Conservation (phyloP, 2,329 filamentous ascomycete species). For the Diaporthe helianthi region DNA sequence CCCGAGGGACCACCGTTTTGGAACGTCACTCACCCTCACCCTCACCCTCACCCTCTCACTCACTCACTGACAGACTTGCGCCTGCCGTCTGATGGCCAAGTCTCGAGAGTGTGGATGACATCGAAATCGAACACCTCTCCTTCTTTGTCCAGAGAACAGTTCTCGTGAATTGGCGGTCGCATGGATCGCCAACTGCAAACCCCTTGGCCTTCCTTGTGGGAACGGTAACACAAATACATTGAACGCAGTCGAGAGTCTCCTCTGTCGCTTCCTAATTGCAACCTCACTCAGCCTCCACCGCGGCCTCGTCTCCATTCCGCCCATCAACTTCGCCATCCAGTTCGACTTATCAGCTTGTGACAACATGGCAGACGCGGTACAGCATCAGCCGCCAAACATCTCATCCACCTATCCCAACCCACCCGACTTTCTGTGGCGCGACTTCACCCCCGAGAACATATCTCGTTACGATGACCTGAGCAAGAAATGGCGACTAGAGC, state of each 20-base stretch:
- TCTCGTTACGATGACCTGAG: conserved; percentile 58
- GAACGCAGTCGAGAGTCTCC: not conserved
- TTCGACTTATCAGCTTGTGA: too few species aligned
- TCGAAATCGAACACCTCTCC: not conserved
- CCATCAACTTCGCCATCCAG: not conserved
- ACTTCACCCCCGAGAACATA: conserved; percentile 81
- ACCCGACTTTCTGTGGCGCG: conserved; percentile 81
- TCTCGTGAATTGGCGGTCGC: not conserved
- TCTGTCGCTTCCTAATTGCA: not conserved
- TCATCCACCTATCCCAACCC: conserved; percentile 79
- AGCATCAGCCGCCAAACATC: conserved; percentile 48
- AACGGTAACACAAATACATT: conserved; percentile 24
- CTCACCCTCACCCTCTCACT: not conserved
- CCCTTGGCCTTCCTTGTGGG: conserved; percentile 29
- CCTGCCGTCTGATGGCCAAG: not conserved
- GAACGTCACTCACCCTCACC: conserved; percentile 2
- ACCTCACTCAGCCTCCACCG: not conserved
- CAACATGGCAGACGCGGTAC: conserved; percentile 65
- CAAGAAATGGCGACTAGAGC: conserved; percentile 46
- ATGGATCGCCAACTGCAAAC: conserved; percentile 25
- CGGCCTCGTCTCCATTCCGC: not conserved
- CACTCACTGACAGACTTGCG: not conserved
- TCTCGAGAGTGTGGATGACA: not conserved
- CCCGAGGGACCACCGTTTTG: not conserved
- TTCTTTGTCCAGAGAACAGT: not conserved